Evolutionary conservation across 768 basidiomycete species (phyloP), one percentile per base, ranked within the genome.

Genomic region (Leccinum pellstonianum): DNA sequence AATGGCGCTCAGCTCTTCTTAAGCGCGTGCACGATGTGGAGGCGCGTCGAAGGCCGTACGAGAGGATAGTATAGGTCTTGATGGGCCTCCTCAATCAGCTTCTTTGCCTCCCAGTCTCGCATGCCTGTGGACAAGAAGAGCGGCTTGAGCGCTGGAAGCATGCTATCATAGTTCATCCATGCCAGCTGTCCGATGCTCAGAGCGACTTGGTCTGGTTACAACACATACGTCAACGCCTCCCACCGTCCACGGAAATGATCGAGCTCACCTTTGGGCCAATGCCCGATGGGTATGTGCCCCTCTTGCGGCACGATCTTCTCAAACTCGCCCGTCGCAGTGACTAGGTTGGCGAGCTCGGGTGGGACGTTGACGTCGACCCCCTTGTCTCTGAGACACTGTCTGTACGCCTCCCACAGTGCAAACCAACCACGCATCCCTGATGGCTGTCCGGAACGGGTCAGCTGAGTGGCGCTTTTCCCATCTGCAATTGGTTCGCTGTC

Each of bases 111-210:
- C 58, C 79, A 77, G 50, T 83, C 82, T 25, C 81, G 75, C 55
- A 87, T 73, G 6, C 82, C 85, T 51, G 77, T 72, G 47, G 77
- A 76, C 52, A 86, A 70, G 67, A 88, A 81, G 43, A 87, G 76
- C 14, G 86, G 85, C 55, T 80, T 82, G 61, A 89, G 70, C 4
- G 86, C 84, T 33, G 85, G 85, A 38, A 89, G 75, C 61, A 88
- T 78, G 23, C 83, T 77, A 63, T 89, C 88, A 64, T 83, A 84
- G 61, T 84, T 82, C 84, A 88, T 83, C 88, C 88, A 89, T 43
- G 86, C 85, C 21, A 89, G 73, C 65, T 89, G 86, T 7, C 86
- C 87, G 52, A 87, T 80, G 23, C 85, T 87, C 37, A 88, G 78
- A 37, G 81, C 77, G 55, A 80, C 74, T 8, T 79, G 77, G 70